Evolutionary conservation across 768 basidiomycete genomes (phyloP), one percentile per base, ranked within the genome.

Genomic region (Amanita pallidorosea): DNA sequence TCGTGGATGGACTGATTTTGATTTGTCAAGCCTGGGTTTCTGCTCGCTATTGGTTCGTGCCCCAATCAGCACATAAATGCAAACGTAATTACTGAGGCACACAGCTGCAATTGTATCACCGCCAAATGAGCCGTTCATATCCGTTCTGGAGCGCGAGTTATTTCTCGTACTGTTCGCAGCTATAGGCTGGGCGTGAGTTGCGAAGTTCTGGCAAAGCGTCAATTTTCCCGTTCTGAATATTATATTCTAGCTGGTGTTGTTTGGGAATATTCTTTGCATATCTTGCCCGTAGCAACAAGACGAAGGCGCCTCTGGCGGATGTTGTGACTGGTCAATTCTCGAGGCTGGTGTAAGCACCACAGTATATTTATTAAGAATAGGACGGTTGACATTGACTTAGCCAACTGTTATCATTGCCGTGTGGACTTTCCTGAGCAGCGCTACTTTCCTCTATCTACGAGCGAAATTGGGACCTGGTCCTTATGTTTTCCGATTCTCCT

Each of bases 61-160:
- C 41, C 12, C 8, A 31, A 22, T 11, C 36, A 22, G 9, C 35
- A 44, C 45, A 6, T 23, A 37, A 15, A 2, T 20, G 12, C 22
- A 51, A 47, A 15, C 25, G 18, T 31, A 48, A 54, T 25, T 27
- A 31, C 17, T 35, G 5, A 4, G 1, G 43, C 12, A 9, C 49
- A 12, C 47, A 85, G 85, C 77, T 3, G 66, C 79, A 0, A 76
- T 87, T n/a, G 56, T 88, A 3, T 81, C 81, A 3, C 81, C 86
- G 1, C 84, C 86, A 0, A 67, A 59, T 17, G 84, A 84, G 48
- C 81, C 83, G 1, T 85, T 87, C 57, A 65, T 83, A n/a, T 68
- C 73, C 4, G 80, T 83, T 4, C 58, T 85, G 13, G 85, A 87
- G 58, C 78, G 83, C 1, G 83, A 87, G 58, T 40, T 76, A 6